Base-by-base conservation (phyloP, 805 yeast genomes). In the Priceomyces carsonii region DNA sequence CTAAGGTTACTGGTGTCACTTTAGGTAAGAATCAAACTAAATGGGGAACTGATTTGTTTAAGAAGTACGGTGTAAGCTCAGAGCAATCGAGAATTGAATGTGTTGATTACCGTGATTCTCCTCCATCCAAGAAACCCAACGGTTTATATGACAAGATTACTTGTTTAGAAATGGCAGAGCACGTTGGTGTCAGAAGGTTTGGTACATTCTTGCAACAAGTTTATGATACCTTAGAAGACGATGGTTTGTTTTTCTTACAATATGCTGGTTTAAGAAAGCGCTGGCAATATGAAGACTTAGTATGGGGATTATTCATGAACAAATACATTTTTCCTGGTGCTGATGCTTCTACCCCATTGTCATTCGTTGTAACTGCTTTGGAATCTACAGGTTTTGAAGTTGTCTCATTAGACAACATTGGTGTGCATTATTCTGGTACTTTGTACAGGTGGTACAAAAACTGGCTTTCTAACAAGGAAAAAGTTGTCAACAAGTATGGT, bases 241-340 rank as follows among this genome's bases (percentile, higher is more conserved):
- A 88, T 58, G 96, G 96, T 43, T 61, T 85, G 36, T 87, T 88
- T 73, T 83, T 74, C 60, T 71, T 88, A 59, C 96, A 88, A 69
- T 84, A 83, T 56, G 90, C 96, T 33, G 96, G 96, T 36, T 68
- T 88, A 53, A 80, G 96, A 71, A 89, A 88, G 69, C 71, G 76
- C 40, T 88, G 96, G 96, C 96, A 88, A 69, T 88, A 86, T 65
- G 96, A 88, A 69, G 96, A 88, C 63, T 75, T 88, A 55, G 73
- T 80, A 63, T 88, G 96, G 96, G 96, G 96, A 52, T 72, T 89
- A 59, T 88, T 88, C 66, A 89, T 88, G 96, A 88, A 89, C 79
- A 88, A 86, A 73, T 88, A 86, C 66, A 83, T 88, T 59, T 88
- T 88, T 87, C 96, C 96, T 28, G 96, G 96, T 66, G 96, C 96